Conservation (phyloP, 208 protist genomes). For the Acanthamoeba culbertsoni region DNA sequence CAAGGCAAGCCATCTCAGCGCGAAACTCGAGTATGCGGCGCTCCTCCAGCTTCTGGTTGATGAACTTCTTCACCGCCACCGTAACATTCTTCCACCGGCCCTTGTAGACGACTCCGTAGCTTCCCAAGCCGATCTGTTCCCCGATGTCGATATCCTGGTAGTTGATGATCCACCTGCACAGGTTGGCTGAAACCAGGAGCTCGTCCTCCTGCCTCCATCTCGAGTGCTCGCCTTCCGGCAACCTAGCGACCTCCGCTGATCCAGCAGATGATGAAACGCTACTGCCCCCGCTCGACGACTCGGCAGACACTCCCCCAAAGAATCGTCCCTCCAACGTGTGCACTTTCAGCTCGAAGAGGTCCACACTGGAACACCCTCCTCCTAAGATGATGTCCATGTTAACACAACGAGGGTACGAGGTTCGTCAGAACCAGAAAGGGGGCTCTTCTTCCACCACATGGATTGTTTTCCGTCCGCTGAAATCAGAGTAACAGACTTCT, state of each 20-base stretch:
- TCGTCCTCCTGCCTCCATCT: background rate
- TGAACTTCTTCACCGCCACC: conserved; percentile 59
- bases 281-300: background rate
- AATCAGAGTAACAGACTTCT: background rate
- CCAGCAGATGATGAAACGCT: background rate
- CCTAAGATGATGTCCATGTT: background rate
- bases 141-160: background rate
- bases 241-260: background rate
- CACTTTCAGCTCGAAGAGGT: background rate
- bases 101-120: conserved; percentile 3
- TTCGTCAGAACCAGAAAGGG: background rate
- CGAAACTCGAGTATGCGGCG: conserved; percentile 21
- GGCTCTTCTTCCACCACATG: too few species aligned
- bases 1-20: conserved; percentile 8
- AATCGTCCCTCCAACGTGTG: background rate
- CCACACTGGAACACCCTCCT: background rate
- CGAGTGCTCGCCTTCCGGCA: background rate
- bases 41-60: conserved; percentile 34
- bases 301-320: background rate
- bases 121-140: background rate
- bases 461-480: too few species aligned
- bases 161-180: conserved; percentile 34
- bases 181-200: background rate
- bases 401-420: background rate
- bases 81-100: background rate